Evolutionary conservation across 2,329 filamentous ascomycete genomes (phyloP), one percentile per base, ranked within the genome.

Genomic region (Xylariaceae sp.): DNA sequence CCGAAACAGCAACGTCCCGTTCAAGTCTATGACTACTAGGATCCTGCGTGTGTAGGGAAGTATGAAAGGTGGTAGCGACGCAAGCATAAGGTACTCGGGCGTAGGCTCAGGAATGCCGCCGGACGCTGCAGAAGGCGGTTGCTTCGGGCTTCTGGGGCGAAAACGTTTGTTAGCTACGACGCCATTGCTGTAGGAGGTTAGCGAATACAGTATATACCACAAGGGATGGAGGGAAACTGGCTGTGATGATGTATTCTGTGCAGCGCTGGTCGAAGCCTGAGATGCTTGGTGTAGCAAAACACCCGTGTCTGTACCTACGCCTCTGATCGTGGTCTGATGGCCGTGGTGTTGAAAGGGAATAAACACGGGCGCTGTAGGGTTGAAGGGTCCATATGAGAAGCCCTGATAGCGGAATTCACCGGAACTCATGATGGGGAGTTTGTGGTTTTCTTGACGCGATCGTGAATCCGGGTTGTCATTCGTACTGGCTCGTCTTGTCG

Each of bases 11-110:
- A 99, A 81, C 0, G 93, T 97, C 60, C 95, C 95, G 72, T 98
- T 99, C 40, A 99, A 83, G 74, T 99, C 95, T 59, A 98, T 84
- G 45, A 98, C 84, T 48, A 99, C 79, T 20, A 99, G 85, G 32
- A 96, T 81, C 16, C 82, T 83, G 41, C 84, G 84, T 1, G 87
- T 82, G 1, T 71, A 48, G 0, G 72, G 40, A 2, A 82, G 73
- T 16, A 63, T 62, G 23, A 70, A 65, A 0, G 84, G 79, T 0
- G 75, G 65, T 14, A 75, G 63, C 3, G 74, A 69, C 1, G 89
- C 79, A 50, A 80, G 79, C 2, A 68, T 51, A n/a, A 91, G 75
- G 73, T 96, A 96, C 45, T 73, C 68, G 0, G 73, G 44, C 1
- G 82, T 81, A 0, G 90, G 85, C 0, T 81, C 67, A 0, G 91